These are phyloP conservation scores for Russula sp. DNA, from an alignment of 768 basidiomycete genomes.

Conservation along the genomic window DNA sequence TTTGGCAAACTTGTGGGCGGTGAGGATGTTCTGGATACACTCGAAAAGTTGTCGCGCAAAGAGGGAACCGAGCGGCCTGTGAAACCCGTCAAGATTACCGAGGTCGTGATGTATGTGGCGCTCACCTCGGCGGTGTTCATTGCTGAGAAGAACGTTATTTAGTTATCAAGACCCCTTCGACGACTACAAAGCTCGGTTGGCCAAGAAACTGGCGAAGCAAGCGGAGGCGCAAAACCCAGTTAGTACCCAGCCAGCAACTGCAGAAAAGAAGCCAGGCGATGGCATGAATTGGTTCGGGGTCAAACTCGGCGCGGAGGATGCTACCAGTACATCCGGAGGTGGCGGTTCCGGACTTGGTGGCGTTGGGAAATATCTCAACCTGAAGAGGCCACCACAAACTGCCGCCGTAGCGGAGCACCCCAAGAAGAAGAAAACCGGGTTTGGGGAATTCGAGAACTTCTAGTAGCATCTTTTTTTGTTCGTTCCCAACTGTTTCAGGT, in stretches of 20 bases:
- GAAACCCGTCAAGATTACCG: slow-evolving; percentile 81
- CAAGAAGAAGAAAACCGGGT: slow-evolving; percentile 83
- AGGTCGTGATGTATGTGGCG: slow-evolving; percentile 73
- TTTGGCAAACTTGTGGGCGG: slow-evolving; percentile 98
- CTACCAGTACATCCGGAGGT: slow-evolving; percentile 32
- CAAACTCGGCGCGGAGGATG: slow-evolving; percentile 58
- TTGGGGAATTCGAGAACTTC: slow-evolving; percentile 90
- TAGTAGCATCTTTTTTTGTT: slow-evolving; percentile 35
- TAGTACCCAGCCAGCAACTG: slow-evolving; percentile 28
- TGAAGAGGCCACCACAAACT: slow-evolving; percentile 34
- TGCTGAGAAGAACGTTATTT: neutral
- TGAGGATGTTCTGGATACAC: slow-evolving; percentile 79
- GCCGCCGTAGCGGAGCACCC: slow-evolving; percentile 49
- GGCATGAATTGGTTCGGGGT: slow-evolving; percentile 86
- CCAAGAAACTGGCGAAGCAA: slow-evolving; percentile 68
- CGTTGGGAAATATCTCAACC: slow-evolving; percentile 77
- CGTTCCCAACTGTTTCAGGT: neutral
- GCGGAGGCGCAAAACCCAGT: slow-evolving; percentile 43
- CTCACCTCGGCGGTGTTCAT: neutral
- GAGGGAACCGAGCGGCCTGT: slow-evolving; percentile 84
- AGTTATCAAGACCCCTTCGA: slow-evolving; percentile 96
- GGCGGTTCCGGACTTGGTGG: slow-evolving; percentile 44
- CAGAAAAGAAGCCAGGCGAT: slow-evolving; percentile 60
- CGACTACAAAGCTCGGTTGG: slow-evolving; percentile 80
- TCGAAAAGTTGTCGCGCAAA: slow-evolving; percentile 80